These are phyloP conservation scores for Xylariales sp. DNA, from an alignment of 2,329 filamentous ascomycete species.

Conservation along the genomic window DNA sequence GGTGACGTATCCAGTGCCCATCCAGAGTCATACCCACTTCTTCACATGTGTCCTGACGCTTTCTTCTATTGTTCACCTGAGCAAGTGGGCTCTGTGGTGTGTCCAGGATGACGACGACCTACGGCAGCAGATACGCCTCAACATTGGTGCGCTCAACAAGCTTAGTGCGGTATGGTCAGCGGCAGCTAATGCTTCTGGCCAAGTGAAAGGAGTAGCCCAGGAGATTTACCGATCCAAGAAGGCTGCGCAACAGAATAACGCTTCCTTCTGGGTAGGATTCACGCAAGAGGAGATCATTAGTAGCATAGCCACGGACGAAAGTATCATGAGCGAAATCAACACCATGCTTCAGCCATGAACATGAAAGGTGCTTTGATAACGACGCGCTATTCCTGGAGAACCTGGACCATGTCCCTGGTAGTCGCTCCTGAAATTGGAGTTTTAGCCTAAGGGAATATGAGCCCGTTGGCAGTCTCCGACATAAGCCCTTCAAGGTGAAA, in stretches of 20 bases:
- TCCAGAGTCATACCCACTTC: conserved; percentile 75
- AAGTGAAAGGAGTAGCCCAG: conserved; percentile 75
- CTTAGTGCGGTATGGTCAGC: conserved; percentile 69
- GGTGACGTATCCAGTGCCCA: conserved; percentile 66
- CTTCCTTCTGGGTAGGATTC: conserved; percentile 50
- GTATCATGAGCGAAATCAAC: conserved; percentile 55
- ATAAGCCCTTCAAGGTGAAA: too few relatives aligned
- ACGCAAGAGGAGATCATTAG: conserved; percentile 51
- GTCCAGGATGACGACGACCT: conserved; percentile 61
- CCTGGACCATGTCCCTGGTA: too few relatives aligned
- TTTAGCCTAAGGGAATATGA: too few relatives aligned
- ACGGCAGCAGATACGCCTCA: conserved; percentile 72
- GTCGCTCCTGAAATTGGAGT: too few relatives aligned
- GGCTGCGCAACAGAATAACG: conserved; percentile 43
- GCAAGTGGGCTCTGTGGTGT: conserved; percentile 66
- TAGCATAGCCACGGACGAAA: conserved; percentile 52
- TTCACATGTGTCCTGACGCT: conserved; percentile 78
- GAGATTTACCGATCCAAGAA: conserved; percentile 63
- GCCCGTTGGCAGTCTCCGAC: too few relatives aligned
- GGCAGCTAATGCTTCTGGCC: conserved; percentile 62
- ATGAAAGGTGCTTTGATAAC: too few relatives aligned
- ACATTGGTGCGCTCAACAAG: conserved; percentile 69
- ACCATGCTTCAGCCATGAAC: conserved; percentile 25
- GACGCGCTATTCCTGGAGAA: too few relatives aligned
- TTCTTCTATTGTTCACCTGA: conserved; percentile 75